Percentiles rank a stretch among this genome's conserved stretches.
Evolutionary conservation across 2,329 filamentous ascomycete genomes (phyloP).

Genomic region (Leptodontidium sp.): DNA sequence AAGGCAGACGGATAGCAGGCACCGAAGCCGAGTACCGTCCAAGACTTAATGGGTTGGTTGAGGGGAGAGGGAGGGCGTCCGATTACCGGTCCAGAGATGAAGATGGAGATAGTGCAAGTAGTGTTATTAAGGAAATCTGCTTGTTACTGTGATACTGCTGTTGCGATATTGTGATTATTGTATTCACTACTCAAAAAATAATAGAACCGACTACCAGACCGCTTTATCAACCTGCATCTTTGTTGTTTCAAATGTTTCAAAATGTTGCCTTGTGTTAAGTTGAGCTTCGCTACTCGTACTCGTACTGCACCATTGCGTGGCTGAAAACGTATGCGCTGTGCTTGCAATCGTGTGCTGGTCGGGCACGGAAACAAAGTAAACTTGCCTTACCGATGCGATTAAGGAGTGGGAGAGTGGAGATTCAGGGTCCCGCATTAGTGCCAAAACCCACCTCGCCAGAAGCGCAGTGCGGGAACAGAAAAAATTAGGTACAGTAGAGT

Average conservation of each 20-base stretch:
- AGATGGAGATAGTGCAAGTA: neutral
- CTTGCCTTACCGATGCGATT: neutral
- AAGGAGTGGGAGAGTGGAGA: neutral
- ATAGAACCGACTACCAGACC: neutral
- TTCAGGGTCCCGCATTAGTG: conserved; percentile 14
- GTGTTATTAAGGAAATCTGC: neutral
- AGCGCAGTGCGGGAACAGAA: neutral
- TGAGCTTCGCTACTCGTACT: neutral
- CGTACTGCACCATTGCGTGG: neutral
- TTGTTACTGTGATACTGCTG: neutral
- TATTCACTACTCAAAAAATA: neutral
- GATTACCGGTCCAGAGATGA: neutral
- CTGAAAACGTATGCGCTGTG: neutral
- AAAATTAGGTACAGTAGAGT: neutral
- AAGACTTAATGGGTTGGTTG: neutral
- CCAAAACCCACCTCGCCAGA: neutral
- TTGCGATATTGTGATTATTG: neutral
- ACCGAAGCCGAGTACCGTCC: neutral
- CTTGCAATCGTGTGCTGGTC: neutral
- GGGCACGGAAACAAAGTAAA: neutral
- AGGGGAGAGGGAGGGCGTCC: neutral
- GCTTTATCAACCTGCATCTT: neutral
- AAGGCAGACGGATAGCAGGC: neutral
- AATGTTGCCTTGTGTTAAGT: neutral
- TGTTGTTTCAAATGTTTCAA: too few species aligned